A percentile compares a stretch with the other conserved stretches of the same genome.
Evolutionary conservation across 2,329 filamentous ascomycete genomes (phyloP).

Genomic region (Penicillium sp.): DNA sequence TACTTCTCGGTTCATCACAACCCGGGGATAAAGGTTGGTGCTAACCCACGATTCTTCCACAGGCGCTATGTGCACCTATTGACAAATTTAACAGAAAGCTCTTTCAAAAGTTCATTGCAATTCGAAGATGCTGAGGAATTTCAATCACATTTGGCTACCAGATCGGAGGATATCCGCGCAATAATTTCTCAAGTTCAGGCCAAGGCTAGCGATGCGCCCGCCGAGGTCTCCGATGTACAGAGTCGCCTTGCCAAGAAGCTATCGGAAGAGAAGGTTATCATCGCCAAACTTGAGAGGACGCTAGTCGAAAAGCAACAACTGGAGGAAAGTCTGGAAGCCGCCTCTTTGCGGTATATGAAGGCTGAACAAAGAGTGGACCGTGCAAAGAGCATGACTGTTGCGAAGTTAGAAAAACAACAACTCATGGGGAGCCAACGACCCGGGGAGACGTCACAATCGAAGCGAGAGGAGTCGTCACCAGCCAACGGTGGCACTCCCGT

Average conservation of each 20-base stretch:
- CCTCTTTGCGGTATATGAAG: slow-evolving; percentile 88
- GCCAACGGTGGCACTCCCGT: slow-evolving; percentile 58
- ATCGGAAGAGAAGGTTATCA: slow-evolving; percentile 78
- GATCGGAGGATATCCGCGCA: slow-evolving; percentile 73
- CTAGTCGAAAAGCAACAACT: slow-evolving; percentile 79
- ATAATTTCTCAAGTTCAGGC: slow-evolving; percentile 71
- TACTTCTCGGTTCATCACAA: slow-evolving; percentile 37
- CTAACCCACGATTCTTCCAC: neutral
- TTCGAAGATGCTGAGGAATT: slow-evolving; percentile 64
- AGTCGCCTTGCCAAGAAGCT: slow-evolving; percentile 73
- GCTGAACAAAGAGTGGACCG: slow-evolving; percentile 94
- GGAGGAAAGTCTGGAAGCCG: slow-evolving; percentile 82
- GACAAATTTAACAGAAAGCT: slow-evolving; percentile 17
- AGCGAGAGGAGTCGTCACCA: slow-evolving; percentile 53
- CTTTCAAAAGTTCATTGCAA: slow-evolving; percentile 56
- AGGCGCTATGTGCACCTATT: slow-evolving; percentile 2
- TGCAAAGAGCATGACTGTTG: slow-evolving; percentile 82
- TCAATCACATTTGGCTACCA: slow-evolving; percentile 75
- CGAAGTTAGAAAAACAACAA: slow-evolving; percentile 89
- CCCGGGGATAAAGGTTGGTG: slow-evolving; percentile 33
- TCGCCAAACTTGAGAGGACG: slow-evolving; percentile 74
- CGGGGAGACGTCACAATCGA: slow-evolving; percentile 50
- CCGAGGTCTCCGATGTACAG: slow-evolving; percentile 74
- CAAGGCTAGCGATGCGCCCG: slow-evolving; percentile 50
- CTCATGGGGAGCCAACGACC: slow-evolving; percentile 64